These are phyloP conservation scores for Capronia americana DNA, from an alignment of 2,329 filamentous ascomycete genomes.

Conservation along the genomic window DNA sequence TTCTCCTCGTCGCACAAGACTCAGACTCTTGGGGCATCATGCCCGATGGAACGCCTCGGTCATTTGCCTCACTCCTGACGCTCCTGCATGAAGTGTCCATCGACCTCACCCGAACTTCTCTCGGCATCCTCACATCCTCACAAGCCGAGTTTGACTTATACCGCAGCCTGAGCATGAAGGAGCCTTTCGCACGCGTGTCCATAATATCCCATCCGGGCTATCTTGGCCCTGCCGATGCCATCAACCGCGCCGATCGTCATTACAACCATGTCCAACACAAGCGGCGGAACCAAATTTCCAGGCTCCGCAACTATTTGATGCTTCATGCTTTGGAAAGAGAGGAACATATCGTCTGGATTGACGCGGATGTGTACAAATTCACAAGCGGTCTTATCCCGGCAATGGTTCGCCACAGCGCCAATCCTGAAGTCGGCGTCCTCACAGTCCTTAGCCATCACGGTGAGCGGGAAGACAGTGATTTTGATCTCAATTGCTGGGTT, in stretches of 20 bases:
- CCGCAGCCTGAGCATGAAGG: not conserved
- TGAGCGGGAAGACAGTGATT: no score
- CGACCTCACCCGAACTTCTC: slow-evolving; percentile 4
- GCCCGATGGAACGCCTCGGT: no score
- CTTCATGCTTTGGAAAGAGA: not conserved
- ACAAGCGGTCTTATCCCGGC: not conserved
- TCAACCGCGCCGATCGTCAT: slow-evolving; percentile 1
- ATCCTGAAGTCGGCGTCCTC: not conserved
- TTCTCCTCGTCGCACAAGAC: no score
- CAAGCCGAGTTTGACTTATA: not conserved
- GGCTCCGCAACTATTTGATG: not conserved
- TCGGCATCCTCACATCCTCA: not conserved
- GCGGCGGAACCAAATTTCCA: not conserved
- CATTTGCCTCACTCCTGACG: no score
- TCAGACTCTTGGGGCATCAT: no score
- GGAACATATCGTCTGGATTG: slow-evolving; percentile 3
- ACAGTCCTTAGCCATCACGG: not conserved
- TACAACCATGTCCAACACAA: not conserved
- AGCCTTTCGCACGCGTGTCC: not conserved
- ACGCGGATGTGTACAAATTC: not conserved
- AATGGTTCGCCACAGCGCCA: not conserved
- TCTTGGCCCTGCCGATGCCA: not conserved
- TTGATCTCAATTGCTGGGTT: no score
- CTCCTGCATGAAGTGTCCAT: not conserved
- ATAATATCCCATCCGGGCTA: slow-evolving; percentile 1